These are phyloP conservation scores for Hypomontagnella submonticulosa DNA, from an alignment of 495 filamentous ascomycete genomes.

Conservation along the genomic window DNA sequence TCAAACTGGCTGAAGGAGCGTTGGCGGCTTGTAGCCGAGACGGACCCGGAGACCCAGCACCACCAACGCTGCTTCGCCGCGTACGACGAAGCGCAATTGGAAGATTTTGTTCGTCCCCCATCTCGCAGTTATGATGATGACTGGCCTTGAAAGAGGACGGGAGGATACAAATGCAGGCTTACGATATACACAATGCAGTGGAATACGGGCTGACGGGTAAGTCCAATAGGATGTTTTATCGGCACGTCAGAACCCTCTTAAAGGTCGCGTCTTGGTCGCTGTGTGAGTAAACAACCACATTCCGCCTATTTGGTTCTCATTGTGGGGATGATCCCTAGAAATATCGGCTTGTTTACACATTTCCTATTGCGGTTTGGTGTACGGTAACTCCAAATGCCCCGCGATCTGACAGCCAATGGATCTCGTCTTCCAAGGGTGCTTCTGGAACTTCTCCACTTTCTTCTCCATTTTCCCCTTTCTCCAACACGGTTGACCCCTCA, in stretches of 20 bases:
- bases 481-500: not conserved
- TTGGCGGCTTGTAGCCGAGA: slow-evolving; percentile 33
- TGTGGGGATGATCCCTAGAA: slow-evolving; percentile 11
- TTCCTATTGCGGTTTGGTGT: slow-evolving; percentile 37
- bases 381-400: slow-evolving; percentile 26
- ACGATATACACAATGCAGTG: slow-evolving; percentile 25
- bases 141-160: slow-evolving; percentile 19
- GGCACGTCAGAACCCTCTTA: slow-evolving; percentile 26
- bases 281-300: slow-evolving; percentile 26
- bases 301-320: slow-evolving; percentile 18
- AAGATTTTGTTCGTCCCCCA: slow-evolving; percentile 39
- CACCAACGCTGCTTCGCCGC: slow-evolving; percentile 24
- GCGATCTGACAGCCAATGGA: slow-evolving; percentile 32
- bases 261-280: slow-evolving; percentile 42
- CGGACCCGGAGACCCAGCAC: slow-evolving; percentile 19
- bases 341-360: slow-evolving; percentile 38
- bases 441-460: slow-evolving; percentile 16
- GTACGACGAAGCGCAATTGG: slow-evolving; percentile 49
- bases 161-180: slow-evolving; percentile 20
- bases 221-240: slow-evolving; percentile 38
- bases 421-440: not conserved
- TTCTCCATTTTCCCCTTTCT: slow-evolving; percentile 16
- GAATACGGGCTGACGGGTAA: slow-evolving; percentile 17
- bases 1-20: slow-evolving; percentile 12
- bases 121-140: slow-evolving; percentile 22